Base-by-base conservation (phyloP, 192 early-diverging fungal genomes). In the Obelidium mucronatum region DNA sequence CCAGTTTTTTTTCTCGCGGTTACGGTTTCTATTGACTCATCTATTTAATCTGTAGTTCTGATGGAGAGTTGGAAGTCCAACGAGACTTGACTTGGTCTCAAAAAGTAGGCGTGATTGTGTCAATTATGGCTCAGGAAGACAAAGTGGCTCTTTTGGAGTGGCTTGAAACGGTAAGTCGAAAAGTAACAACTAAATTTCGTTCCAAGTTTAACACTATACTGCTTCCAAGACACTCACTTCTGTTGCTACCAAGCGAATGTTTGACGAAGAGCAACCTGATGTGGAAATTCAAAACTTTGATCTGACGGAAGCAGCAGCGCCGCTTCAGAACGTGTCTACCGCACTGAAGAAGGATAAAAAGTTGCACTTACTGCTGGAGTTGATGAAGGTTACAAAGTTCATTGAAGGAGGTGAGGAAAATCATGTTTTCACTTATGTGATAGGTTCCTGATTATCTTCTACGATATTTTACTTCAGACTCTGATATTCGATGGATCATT, bases 51-150 rank as follows among this genome's bases (percentile, higher is more conserved):
- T 74, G 8, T 39, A 53, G 40, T 2, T 64, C 85, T 11, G 77
- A 81, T 26, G 53, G 28, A 37, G 70, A 72, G 35, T 36, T 72
- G n/a, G 70, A 72, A 59, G 33, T 72, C 24, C 70, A 59, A 44
- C 73, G 78, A 1, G 55, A 62, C 4, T 74, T 81, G 6, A 61
- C 82, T 19, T 83, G 83, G 76, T 67, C 52, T 13, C 79, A 88
- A 53, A 81, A 88, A 73, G 75, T 90, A n/a, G 77, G 80, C 24
- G 83, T 88, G 54, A 82, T 78, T 0, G 85, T 90, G 1, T 69
- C 78, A 17, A 73, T 82, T 11, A 76, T 90, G 31, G 31, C 80
- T 13, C 82, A 86, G 54, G 78, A 81, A 11, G 79, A 83, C 4
- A 56, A 83, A 22, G 28, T 40, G 0, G 76, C 80, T 13, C 54